Conservation (phyloP, 1,284 basidiomycete species). For the Ceratobasidium papillatum region DNA sequence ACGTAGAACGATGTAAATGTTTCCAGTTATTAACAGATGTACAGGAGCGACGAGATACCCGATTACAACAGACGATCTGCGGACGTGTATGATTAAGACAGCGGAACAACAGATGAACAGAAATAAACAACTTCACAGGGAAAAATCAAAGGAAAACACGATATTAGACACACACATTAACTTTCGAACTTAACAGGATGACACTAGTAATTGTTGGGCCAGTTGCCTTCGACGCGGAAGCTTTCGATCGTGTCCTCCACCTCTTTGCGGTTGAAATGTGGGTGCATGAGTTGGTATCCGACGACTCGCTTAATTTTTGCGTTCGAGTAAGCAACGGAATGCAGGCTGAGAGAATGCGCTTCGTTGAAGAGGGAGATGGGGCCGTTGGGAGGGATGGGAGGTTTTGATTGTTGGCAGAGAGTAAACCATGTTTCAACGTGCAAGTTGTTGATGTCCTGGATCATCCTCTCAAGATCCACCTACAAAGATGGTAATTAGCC, state of each 20-base stretch:
- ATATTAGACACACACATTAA: constrained; percentile 28
- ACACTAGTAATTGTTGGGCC: constrained; percentile 61
- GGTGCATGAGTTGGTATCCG: constrained; percentile 72
- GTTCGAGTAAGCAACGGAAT: constrained; percentile 70
- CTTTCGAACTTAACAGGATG: constrained; percentile 2
- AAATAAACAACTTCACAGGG: constrained; percentile 32
- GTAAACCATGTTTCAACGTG: constrained; percentile 87
- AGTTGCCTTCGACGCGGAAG: constrained; percentile 77
- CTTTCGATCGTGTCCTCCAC: constrained; percentile 79
- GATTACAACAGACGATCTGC: constrained; percentile 38
- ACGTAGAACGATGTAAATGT: not conserved
- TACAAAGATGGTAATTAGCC: constrained; percentile 45
- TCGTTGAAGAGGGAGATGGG: constrained; percentile 87
- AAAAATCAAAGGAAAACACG: constrained; percentile 27
- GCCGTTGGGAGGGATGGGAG: constrained; percentile 72
- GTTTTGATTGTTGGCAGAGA: constrained; percentile 78
- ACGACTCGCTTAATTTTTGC: constrained; percentile 76
- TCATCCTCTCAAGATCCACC: constrained; percentile 70
- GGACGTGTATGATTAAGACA: constrained; percentile 38
- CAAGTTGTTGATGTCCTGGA: constrained; percentile 89
- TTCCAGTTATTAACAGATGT: constrained; percentile 40
- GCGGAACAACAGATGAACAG: constrained; percentile 17
- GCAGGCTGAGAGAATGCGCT: constrained; percentile 72
- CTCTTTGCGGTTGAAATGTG: constrained; percentile 69
- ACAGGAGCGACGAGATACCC: constrained; percentile 30